Conservation (phyloP, 148 eudicot species). For the Fagopyrum homotropicum region DNA sequence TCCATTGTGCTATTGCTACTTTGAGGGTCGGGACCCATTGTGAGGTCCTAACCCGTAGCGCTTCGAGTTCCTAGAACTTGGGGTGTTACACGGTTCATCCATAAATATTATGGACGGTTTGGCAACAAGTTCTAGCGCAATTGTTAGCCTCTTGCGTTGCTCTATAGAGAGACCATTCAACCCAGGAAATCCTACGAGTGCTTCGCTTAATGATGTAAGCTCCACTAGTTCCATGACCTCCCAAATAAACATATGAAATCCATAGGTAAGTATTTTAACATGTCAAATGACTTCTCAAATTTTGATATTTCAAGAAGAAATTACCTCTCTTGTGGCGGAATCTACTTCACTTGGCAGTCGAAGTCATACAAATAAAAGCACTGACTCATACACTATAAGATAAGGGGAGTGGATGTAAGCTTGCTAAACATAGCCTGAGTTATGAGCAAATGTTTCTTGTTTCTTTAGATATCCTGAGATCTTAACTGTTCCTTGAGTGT, state of each 20-base stretch:
- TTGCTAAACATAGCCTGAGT: constrained; percentile 13
- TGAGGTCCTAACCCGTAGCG: too few species aligned
- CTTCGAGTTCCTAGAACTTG: too few species aligned
- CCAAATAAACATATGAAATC: constrained; percentile 15
- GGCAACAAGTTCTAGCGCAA: constrained; percentile 36
- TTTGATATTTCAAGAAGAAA: background rate
- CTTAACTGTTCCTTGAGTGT: background rate
- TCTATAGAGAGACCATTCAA: constrained; percentile 30
- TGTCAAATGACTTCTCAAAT: background rate
- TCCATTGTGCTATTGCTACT: too few species aligned
- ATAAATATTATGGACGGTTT: constrained; percentile 36
- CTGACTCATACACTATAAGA: constrained; percentile 6
- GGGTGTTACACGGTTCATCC: constrained; percentile 34
- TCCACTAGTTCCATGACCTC: constrained; percentile 33
- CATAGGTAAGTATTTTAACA: background rate
- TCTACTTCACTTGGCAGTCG: background rate
- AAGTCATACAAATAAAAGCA: constrained; percentile 8
- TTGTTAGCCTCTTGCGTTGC: constrained; percentile 34
- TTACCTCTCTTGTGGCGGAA: constrained; percentile 3
- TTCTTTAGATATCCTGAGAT: constrained; percentile 10
- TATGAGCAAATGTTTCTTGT: constrained; percentile 11
- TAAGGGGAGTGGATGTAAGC: constrained; percentile 9
- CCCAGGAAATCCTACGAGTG: constrained; percentile 28
- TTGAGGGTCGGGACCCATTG: too few species aligned
- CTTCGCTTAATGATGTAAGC: constrained; percentile 25